Evolutionary conservation across 225 moss, liverwort and hornwort genomes (phyloP).

Genomic region (Straminergon stramineum): DNA sequence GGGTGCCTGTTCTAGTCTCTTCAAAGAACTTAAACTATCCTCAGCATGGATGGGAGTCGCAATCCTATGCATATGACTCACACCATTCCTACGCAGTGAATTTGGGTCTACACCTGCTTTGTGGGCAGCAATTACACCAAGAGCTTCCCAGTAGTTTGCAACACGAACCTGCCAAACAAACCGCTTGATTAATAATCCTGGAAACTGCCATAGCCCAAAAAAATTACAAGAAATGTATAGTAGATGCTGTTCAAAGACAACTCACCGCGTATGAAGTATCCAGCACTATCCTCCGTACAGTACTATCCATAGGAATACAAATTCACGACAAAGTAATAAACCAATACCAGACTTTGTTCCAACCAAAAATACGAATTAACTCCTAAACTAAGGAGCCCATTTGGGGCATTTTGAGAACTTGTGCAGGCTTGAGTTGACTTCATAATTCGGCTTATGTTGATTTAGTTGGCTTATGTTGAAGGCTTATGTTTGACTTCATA

Average conservation of each 20-base stretch:
- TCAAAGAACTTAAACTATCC: conserved; percentile 12
- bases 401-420: background rate
- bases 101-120: conserved; percentile 78
- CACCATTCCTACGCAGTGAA: conserved; percentile 65
- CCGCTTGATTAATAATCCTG: background rate
- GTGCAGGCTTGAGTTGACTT: background rate
- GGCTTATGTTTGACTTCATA: background rate
- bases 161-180: conserved; percentile 55
- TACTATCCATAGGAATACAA: background rate
- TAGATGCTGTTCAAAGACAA: background rate
- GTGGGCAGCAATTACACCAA: conserved; percentile 90
- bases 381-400: background rate
- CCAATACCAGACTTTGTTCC: background rate
- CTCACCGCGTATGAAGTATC: background rate
- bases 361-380: background rate
- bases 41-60: conserved; percentile 5
- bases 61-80: conserved; percentile 37
- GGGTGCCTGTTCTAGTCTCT: conserved; percentile 23
- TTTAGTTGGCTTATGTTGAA: background rate
- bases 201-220: background rate
- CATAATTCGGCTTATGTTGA: background rate
- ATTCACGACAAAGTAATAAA: background rate
- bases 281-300: background rate
- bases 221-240: background rate
- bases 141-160: conserved; percentile 94